Conservation (phyloP, 805 yeast species). For the Brettanomyces anomalus region DNA sequence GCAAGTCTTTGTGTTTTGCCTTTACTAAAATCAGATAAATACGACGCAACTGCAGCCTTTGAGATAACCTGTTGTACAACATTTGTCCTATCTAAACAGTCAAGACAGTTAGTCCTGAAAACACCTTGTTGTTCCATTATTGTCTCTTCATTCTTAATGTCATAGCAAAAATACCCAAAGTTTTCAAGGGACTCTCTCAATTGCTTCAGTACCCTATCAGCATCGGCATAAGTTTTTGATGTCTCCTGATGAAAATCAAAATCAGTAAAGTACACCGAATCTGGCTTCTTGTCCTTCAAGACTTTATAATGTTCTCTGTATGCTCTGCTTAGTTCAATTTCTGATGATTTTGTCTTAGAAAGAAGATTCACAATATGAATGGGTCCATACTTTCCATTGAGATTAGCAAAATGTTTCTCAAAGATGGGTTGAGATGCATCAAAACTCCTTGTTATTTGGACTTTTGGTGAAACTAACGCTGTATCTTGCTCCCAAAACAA, state of each 20-base stretch:
- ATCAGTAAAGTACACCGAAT: conserved; percentile 53
- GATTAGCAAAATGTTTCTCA: conserved; percentile 64
- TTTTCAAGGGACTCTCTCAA: conserved; percentile 59
- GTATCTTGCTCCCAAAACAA: conserved; percentile 98
- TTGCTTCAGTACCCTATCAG: conserved; percentile 55
- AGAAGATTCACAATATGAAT: conserved; percentile 84
- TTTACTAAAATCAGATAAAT: conserved; percentile 30
- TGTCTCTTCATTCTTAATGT: conserved; percentile 42
- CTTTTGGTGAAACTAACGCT: conserved; percentile 83
- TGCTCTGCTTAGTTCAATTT: conserved; percentile 59
- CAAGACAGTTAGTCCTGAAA: conserved; percentile 89
- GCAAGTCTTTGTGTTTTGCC: conserved; percentile 7
- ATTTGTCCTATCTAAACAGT: conserved; percentile 91
- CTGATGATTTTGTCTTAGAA: conserved; percentile 64
- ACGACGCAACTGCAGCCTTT: conserved; percentile 53
- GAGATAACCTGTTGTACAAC: conserved; percentile 81
- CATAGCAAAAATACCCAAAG: conserved; percentile 79
- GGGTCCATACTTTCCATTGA: conserved; percentile 72
- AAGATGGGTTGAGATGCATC: conserved; percentile 93
- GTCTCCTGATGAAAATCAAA: conserved; percentile 95
- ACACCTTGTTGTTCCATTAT: conserved; percentile 81
- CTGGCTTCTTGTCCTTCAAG: conserved; percentile 28
- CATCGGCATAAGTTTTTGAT: conserved; percentile 80
- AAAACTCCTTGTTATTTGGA: conserved; percentile 74
- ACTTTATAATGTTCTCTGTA: conserved; percentile 51